Evolutionary conservation across 2,329 filamentous ascomycete species (phyloP), one percentile per base, ranked within the genome.

Genomic region (Didymella exigua): DNA sequence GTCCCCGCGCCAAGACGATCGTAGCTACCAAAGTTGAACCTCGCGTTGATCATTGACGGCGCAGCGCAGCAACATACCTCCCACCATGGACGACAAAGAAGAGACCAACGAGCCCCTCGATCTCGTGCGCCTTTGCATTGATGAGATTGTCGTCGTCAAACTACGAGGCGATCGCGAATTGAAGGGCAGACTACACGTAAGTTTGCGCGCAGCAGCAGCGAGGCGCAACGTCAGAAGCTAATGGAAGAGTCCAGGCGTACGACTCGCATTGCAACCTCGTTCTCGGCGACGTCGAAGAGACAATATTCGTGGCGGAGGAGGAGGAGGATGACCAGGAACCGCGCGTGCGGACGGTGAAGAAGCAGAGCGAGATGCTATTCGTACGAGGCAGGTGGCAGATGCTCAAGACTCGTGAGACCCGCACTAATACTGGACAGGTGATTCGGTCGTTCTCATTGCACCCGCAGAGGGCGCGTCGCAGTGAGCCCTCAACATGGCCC

Each of bases 181-280:
- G 63, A 95, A 96, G 79, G 95, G 95, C 62, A 88, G 93, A 71
- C 84, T 99, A 71, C 95, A 99, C 78, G 95, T 98, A 79, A 49
- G 75, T 68, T 41, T 46, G 36, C 56, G 33, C 49, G 24, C 31
- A 36, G 14, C 31, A 36, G 14, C 14, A 16, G 23, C 21, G 43
- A 21, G 23, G 29, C 27, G 34, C 36, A 36, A 36, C 21, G n/a
- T 19, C 24, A 19, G n/a, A 40, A 23, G 31, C 62, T 70, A 43
- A 69, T 44, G 10, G 13, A 16, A 11, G 14, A 7, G 19, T 24
- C 13, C 36, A 99, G 95, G 95, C 95, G 51, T 99, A 99, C 75
- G 95, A 99, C 74, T 96, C 91, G 71, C 95, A 99, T 77, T 99
- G 96, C 84, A 99, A 99, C 72, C 79, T 99, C 38, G 91, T 99